Evolutionary conservation across 345 rosid genomes (phyloP).

Genomic region (Populus pruinosa): DNA sequence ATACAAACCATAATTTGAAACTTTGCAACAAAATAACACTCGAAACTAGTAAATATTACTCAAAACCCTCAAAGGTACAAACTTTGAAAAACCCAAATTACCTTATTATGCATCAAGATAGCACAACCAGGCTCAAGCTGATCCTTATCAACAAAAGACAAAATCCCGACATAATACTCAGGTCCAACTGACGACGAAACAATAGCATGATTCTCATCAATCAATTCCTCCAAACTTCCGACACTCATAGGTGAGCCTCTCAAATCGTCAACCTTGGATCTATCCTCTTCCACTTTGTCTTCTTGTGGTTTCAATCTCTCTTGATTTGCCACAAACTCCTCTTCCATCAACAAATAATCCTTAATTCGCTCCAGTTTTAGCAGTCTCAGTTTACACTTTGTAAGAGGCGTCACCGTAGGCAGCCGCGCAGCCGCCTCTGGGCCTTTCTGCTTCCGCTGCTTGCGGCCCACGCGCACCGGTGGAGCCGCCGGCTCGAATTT

Average conservation of each 20-base stretch:
- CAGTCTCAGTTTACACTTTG: slow-evolving; percentile 80
- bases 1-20: not conserved
- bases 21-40: not conserved
- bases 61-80: not conserved
- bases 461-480: slow-evolving; percentile 83
- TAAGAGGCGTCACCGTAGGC: slow-evolving; percentile 74
- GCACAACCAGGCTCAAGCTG: slow-evolving; percentile 98
- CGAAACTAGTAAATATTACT: not conserved
- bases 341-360: slow-evolving; percentile 91
- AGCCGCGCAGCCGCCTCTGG: slow-evolving; percentile 88
- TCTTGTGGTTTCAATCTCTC: slow-evolving; percentile 92
- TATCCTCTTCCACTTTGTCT: slow-evolving; percentile 93
- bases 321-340: slow-evolving; percentile 89
- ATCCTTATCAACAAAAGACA: slow-evolving; percentile 95
- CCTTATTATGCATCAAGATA: slow-evolving; percentile 96
- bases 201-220: slow-evolving; percentile 96
- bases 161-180: slow-evolving; percentile 86
- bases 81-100: slow-evolving; percentile 1
- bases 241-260: slow-evolving; percentile 97
- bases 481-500: slow-evolving; percentile 92
- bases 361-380: slow-evolving; percentile 83
- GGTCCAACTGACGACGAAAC: slow-evolving; percentile 94
- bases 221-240: slow-evolving; percentile 85
- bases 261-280: slow-evolving; percentile 87
- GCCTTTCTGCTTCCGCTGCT: slow-evolving; percentile 87